Base-by-base conservation (phyloP, 2,329 filamentous ascomycete genomes). In the Aspergillus proliferans region DNA sequence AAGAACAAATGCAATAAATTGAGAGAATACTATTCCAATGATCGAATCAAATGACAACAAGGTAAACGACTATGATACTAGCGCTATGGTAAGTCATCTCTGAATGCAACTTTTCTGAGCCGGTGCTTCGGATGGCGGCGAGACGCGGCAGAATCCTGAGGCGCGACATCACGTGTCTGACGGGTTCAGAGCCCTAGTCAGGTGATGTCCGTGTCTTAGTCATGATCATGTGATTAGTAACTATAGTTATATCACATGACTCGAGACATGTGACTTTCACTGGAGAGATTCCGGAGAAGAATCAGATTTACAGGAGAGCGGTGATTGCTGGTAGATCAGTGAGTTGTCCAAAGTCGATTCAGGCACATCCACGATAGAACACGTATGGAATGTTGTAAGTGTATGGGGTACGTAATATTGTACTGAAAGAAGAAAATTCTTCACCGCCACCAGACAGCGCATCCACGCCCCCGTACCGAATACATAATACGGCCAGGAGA, bases 91-190 rank as follows among this genome's bases (percentile, higher is more conserved):
- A 49, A 47, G 50, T 45, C 45, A 43, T 47, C 47, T 36, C 26
- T 45, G 45, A 47, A 50, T 47, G 50, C 51, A 57, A 54, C 48
- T 57, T 56, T 52, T 52, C 49, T 55, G 26, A 19, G 18, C 48
- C 48, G 49, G 51, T 48, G 47, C 42, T 46, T 48, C 53, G 50
- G 52, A 45, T 34, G 57, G 64, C 63, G 63, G 65, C 52, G 45
- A 58, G 51, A 57, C 52, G 49, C 57, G 64, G 65, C 65, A 67
- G 58, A 67, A 67, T 57, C 42, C 41, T 3, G 33, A 43, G 38
- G 55, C 58, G 58, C 60, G 58, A 60, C 51, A 59, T 58, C 55
- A 55, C 45, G 44, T 22, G 52, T 48, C 48, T 33, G 47, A 59
- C 40, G 26, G 54, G 58, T 21, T 45, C 49, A 46, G 43, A 47